phyloP scores from a whole-genome alignment of 2,329 filamentous ascomycete genomes.

The Botrytis pseudocinerea region DNA sequence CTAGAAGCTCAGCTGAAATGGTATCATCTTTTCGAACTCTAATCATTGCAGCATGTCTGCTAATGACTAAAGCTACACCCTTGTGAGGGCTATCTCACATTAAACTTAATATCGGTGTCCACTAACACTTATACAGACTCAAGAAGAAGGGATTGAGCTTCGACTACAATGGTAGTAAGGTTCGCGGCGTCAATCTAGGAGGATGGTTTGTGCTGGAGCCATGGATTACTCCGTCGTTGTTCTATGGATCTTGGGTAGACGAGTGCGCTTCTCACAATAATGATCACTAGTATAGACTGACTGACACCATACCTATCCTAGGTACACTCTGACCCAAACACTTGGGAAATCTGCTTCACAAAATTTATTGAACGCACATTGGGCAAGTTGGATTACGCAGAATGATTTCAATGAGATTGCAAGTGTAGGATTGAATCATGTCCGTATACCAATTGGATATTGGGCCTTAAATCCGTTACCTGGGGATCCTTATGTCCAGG shows the following conservation, averaged over 20 bases:
- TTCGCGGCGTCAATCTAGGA: constrained; percentile 65
- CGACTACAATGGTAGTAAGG: constrained; percentile 54
- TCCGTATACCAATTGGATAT: constrained; percentile 66
- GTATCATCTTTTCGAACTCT: constrained; percentile 28
- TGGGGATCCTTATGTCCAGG: constrained; percentile 62
- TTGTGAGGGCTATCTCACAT: constrained; percentile 27
- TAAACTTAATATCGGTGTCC: neutral
- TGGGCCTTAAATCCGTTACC: constrained; percentile 58
- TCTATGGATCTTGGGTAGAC: constrained; percentile 42
- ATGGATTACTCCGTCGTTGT: constrained; percentile 60
- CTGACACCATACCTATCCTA: neutral
- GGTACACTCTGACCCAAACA: constrained; percentile 43
- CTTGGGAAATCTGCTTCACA: constrained; percentile 50
- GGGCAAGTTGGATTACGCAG: constrained; percentile 55
- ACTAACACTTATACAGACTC: constrained; percentile 25
- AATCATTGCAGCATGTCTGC: constrained; percentile 26
- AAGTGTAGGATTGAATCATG: constrained; percentile 56
- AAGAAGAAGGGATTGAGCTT: constrained; percentile 45
- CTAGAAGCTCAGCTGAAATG: constrained; percentile 9
- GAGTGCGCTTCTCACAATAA: constrained; percentile 37
- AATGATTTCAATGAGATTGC: constrained; percentile 47
- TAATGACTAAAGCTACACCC: constrained; percentile 28
- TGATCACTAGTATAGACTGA: neutral
- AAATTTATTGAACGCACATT: constrained; percentile 53
- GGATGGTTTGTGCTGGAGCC: constrained; percentile 46